Percentiles rank a stretch among this genome's conserved stretches.
Evolutionary conservation across 1,284 basidiomycete species (phyloP).

Genomic region (Moesziomyces aphidis): DNA sequence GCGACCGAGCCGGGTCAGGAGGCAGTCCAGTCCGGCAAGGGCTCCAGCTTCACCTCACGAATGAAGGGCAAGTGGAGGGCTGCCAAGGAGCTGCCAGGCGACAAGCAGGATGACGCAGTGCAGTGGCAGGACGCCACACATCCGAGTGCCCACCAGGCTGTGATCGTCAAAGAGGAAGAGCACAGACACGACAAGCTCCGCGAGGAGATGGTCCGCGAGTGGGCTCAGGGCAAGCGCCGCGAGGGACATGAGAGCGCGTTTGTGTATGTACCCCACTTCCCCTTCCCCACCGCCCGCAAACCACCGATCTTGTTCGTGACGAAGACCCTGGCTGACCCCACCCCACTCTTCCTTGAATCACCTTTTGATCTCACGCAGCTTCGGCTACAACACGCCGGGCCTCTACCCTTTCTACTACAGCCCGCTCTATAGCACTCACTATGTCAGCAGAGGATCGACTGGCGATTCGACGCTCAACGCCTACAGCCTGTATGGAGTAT

Average conservation of each 20-base stretch:
- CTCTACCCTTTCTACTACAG: constrained; percentile 43
- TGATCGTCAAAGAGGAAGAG: constrained; percentile 39
- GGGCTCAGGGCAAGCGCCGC: constrained; percentile 42
- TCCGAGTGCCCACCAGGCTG: constrained; percentile 44
- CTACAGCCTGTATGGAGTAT: constrained; percentile 29
- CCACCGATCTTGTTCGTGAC: too few species aligned
- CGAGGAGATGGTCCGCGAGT: constrained; percentile 31
- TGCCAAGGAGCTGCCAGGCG: constrained; percentile 34
- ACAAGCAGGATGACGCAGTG: constrained; percentile 15
- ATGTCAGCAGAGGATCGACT: constrained; percentile 23
- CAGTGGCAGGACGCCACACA: constrained; percentile 46
- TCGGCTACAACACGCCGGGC: constrained; percentile 44
- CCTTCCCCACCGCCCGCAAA: background rate
- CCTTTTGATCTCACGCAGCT: constrained; percentile 3
- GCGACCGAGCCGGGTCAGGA: constrained; percentile 1
- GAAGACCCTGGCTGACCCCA: constrained; percentile 1
- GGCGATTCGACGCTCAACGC: constrained; percentile 30
- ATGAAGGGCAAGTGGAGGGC: constrained; percentile 46
- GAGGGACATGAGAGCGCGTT: constrained; percentile 45
- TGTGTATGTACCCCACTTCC: constrained; percentile 20
- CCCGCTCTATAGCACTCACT: constrained; percentile 23
- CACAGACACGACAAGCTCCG: constrained; percentile 33
- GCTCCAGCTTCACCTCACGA: constrained; percentile 19
- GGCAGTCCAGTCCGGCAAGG: constrained; percentile 1
- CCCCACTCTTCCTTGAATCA: background rate